phyloP scores from a whole-genome alignment of 1,284 basidiomycete species.

The Trichosporon sp. region DNA sequence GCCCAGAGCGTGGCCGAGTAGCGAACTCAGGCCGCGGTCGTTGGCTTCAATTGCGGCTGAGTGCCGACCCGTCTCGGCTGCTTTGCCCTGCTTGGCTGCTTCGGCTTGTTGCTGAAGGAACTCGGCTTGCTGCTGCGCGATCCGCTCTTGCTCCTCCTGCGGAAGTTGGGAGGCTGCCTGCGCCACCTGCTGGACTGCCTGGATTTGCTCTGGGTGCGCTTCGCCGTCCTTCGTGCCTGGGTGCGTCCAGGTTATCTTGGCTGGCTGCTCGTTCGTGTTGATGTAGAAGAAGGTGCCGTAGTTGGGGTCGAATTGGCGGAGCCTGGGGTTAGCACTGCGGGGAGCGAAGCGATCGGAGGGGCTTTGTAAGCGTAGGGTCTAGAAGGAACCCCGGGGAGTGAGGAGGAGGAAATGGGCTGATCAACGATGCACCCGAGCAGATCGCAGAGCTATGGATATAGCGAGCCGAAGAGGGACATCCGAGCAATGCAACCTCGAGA shows the following conservation, averaged over 20 bases:
- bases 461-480: too few species aligned
- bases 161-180: conserved; percentile 10
- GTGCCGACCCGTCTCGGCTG: neutral
- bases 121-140: conserved; percentile 10
- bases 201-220: conserved; percentile 32
- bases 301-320: conserved; percentile 4
- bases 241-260: conserved; percentile 37
- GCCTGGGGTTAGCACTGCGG: neutral
- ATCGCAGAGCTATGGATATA: too few species aligned
- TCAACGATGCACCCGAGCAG: too few species aligned
- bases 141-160: conserved; percentile 7
- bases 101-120: conserved; percentile 6
- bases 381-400: too few species aligned
- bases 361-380: too few species aligned
- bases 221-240: conserved; percentile 25
- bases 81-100: neutral
- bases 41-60: neutral
- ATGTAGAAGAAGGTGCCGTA: conserved; percentile 15
- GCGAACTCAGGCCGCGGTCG: conserved; percentile 15
- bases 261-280: conserved; percentile 36
- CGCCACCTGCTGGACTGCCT: conserved; percentile 15
- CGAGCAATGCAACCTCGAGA: too few species aligned
- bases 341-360: neutral
- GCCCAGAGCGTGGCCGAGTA: conserved; percentile 6
- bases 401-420: too few species aligned